Percentiles rank a stretch among this genome's conserved stretches.
Conservation (phyloP, 2,329 filamentous ascomycete species). For the Cordyceps cicadae region DNA sequence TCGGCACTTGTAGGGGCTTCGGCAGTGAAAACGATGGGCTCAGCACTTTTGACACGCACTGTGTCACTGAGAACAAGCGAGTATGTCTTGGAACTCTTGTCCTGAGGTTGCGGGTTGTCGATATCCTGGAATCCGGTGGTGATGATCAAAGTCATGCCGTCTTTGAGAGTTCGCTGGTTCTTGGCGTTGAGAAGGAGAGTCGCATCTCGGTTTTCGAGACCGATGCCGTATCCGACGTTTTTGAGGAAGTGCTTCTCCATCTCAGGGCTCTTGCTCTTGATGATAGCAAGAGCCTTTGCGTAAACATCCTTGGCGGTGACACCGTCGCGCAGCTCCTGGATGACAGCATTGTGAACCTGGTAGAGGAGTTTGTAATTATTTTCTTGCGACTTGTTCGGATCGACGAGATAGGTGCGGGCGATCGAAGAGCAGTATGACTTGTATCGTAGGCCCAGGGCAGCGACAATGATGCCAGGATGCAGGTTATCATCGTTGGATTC, state of each 20-base stretch:
- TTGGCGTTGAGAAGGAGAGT: constrained; percentile 82
- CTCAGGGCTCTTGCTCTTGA: constrained; percentile 88
- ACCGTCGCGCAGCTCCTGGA: constrained; percentile 86
- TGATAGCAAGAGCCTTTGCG: constrained; percentile 68
- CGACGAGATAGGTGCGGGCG: constrained; percentile 88
- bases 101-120: constrained; percentile 76
- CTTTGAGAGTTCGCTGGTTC: constrained; percentile 73
- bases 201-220: constrained; percentile 79
- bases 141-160: constrained; percentile 93
- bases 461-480: constrained; percentile 88
- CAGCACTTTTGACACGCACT: constrained; percentile 71
- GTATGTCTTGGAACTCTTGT: constrained; percentile 83
- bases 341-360: constrained; percentile 75
- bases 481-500: constrained; percentile 75
- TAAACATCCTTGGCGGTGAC: constrained; percentile 84
- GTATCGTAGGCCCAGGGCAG: constrained; percentile 85
- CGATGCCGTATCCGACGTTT: constrained; percentile 85
- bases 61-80: constrained; percentile 89
- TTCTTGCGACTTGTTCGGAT: constrained; percentile 94
- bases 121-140: constrained; percentile 86
- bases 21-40: constrained; percentile 84
- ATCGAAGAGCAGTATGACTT: constrained; percentile 93
- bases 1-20: constrained; percentile 88
- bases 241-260: constrained; percentile 92
- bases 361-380: constrained; percentile 85